phyloP scores from a whole-genome alignment of 495 filamentous ascomycete genomes.

The Xylaria flabelliformis region DNA sequence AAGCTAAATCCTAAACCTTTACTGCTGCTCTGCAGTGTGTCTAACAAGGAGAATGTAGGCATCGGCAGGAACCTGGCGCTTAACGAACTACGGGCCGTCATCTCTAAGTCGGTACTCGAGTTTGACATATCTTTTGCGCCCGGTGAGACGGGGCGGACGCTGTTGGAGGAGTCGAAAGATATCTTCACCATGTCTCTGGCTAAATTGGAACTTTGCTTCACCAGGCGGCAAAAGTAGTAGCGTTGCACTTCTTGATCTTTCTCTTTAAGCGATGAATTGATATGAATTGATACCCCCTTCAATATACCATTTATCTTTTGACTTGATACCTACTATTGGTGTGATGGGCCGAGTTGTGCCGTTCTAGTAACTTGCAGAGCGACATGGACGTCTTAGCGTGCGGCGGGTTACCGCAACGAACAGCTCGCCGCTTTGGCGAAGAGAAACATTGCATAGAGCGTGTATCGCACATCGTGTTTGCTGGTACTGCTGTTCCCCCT shows the following conservation, averaged over 20 bases:
- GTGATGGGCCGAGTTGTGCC: neutral
- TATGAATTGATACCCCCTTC: constrained; percentile 6
- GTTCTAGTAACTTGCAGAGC: neutral
- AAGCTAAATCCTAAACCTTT: neutral
- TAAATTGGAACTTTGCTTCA: constrained; percentile 35
- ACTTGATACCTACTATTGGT: neutral
- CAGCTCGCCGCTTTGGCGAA: neutral
- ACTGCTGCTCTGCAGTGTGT: neutral
- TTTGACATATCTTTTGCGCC: constrained; percentile 47
- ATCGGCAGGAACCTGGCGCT: constrained; percentile 45
- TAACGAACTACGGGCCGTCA: constrained; percentile 47
- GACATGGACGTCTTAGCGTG: neutral
- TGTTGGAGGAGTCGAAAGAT: constrained; percentile 33
- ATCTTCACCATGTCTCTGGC: constrained; percentile 30
- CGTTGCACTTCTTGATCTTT: neutral
- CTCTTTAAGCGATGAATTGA: constrained; percentile 5
- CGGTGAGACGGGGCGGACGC: constrained; percentile 38
- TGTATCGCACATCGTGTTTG: neutral
- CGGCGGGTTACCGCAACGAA: neutral
- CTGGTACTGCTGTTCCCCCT: neutral
- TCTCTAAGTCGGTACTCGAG: constrained; percentile 41
- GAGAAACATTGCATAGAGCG: neutral
- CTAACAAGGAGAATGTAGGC: constrained; percentile 12
- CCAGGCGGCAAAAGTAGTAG: constrained; percentile 10
- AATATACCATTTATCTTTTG: neutral